Percentiles rank a stretch among this genome's conserved stretches.
phyloP scores from a whole-genome alignment of 768 basidiomycete species.

The Suillus fuscotomentosus region DNA sequence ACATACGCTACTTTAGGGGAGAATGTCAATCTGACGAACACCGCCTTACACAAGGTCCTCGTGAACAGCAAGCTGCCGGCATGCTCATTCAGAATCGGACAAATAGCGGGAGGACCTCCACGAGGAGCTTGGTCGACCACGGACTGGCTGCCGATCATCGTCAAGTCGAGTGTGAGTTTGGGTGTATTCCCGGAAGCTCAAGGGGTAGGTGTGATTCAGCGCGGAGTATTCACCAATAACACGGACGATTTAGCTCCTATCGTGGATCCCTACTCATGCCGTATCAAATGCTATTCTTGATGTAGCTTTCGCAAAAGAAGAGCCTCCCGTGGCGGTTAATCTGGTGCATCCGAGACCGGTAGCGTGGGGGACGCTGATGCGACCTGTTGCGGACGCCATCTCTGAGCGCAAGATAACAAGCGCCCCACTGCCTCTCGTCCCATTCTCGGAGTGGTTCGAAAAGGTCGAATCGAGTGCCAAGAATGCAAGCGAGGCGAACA shows the following conservation, averaged over 20 bases:
- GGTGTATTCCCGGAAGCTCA: constrained; percentile 27
- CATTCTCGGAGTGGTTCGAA: constrained; percentile 28
- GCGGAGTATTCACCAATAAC: neutral
- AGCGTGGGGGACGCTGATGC: constrained; percentile 16
- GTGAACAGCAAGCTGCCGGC: constrained; percentile 27
- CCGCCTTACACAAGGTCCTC: constrained; percentile 2
- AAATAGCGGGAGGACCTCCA: neutral
- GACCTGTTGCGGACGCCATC: constrained; percentile 11
- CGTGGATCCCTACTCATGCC: constrained; percentile 21
- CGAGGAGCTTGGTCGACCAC: constrained; percentile 30
- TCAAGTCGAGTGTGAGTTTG: constrained; percentile 26
- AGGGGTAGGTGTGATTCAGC: constrained; percentile 29
- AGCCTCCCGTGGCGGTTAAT: constrained; percentile 16
- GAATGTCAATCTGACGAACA: constrained; percentile 12
- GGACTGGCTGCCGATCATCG: constrained; percentile 33
- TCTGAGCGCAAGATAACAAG: constrained; percentile 4
- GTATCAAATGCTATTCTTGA: constrained; percentile 20
- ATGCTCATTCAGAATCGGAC: constrained; percentile 27
- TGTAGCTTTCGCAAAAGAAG: constrained; percentile 7
- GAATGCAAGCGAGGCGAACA: constrained; percentile 15
- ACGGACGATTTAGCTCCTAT: constrained; percentile 7
- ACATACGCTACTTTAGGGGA: neutral
- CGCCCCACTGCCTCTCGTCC: constrained; percentile 22
- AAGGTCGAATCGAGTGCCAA: constrained; percentile 13
- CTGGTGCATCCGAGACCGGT: constrained; percentile 26